These are phyloP conservation scores for Colletotrichum sp. DNA, from an alignment of 2,329 filamentous ascomycete genomes.

Conservation along the genomic window DNA sequence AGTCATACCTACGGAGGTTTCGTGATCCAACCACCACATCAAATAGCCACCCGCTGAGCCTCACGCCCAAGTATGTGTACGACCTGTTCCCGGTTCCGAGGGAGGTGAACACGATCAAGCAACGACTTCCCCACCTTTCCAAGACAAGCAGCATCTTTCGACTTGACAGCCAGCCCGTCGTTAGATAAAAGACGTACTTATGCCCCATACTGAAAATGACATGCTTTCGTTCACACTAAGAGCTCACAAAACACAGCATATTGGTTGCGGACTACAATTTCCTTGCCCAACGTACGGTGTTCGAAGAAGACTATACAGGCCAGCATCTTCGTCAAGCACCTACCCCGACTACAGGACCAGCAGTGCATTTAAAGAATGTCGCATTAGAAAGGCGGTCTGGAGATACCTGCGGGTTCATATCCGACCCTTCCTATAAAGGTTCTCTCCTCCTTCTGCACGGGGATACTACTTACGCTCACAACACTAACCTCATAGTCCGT, in stretches of 20 bases:
- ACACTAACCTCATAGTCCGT: not conserved
- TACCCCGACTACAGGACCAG: not conserved
- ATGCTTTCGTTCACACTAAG: not conserved
- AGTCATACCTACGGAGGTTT: no score
- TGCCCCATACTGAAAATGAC: fast-evolving
- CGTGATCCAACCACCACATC: no score
- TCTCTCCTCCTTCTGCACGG: fast-evolving
- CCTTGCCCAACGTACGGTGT: not conserved
- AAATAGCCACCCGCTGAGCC: no score
- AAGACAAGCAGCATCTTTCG: not conserved
- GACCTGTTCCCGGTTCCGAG: not conserved
- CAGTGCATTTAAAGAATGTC: fast-evolving
- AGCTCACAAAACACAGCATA: not conserved
- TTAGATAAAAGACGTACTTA: not conserved
- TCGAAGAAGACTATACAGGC: not conserved
- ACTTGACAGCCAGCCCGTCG: not conserved
- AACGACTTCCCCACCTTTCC: fast-evolving
- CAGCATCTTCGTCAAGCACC: fast-evolving
- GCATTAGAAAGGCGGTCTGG: fast-evolving
- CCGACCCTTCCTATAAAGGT: not conserved
- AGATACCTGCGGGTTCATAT: not conserved
- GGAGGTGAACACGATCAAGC: not conserved
- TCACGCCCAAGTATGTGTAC: not conserved
- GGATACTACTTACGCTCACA: fast-evolving
- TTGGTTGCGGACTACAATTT: fast-evolving